phyloP scores from a whole-genome alignment of 1,139 yeast species.

The Protomyces gravidus region DNA sequence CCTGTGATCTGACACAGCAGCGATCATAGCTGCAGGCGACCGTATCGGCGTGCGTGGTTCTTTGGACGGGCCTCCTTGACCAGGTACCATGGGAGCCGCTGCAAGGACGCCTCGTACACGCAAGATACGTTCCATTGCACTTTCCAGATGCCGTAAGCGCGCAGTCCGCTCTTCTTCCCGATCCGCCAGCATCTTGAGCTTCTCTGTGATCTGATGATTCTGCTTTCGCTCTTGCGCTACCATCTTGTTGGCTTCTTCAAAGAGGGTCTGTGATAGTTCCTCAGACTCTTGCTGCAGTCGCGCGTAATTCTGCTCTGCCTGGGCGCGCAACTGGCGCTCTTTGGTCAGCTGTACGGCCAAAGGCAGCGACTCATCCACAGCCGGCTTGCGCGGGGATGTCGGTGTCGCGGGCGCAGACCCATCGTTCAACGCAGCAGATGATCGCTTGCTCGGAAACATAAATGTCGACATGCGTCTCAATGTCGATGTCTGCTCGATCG shows the following conservation, averaged over 20 bases:
- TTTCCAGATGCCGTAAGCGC: conserved; percentile 15
- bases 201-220: conserved; percentile 4
- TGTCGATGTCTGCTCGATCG: background rate
- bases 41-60: background rate
- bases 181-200: conserved; percentile 9
- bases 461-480: background rate
- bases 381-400: conserved; percentile 11
- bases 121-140: conserved; percentile 12
- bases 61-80: background rate
- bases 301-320: conserved; percentile 52
- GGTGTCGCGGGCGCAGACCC: background rate
- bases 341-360: conserved; percentile 32
- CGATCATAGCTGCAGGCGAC: background rate
- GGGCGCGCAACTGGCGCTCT: conserved; percentile 36
- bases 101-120: conserved; percentile 12
- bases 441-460: conserved; percentile 6
- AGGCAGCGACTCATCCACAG: background rate
- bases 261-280: conserved; percentile 61
- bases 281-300: conserved; percentile 61
- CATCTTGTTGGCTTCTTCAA: conserved; percentile 67
- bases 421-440: background rate
- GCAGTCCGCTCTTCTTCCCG: conserved; percentile 15
- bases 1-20: background rate
- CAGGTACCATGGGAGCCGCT: background rate
- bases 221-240: conserved; percentile 44